Evolutionary conservation across 176 grass and related monocot species (phyloP).

Genomic region (Carex cristatella): DNA sequence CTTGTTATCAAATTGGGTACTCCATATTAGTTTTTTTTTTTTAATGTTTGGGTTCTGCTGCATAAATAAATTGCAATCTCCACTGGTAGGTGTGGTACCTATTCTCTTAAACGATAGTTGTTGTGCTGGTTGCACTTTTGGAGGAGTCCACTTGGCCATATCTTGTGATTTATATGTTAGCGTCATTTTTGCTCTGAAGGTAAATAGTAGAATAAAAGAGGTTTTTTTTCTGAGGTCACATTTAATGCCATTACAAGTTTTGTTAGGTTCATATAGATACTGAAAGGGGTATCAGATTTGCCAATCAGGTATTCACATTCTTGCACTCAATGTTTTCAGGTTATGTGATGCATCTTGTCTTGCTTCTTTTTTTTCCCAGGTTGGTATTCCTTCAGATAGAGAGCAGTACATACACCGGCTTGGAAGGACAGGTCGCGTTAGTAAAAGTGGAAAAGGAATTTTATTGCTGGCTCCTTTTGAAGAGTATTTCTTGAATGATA

Average conservation of each 20-base stretch:
- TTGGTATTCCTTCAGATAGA: constrained; percentile 80
- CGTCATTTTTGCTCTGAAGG: neutral
- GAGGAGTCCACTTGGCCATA: too few species aligned
- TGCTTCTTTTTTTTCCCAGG: constrained; percentile 38
- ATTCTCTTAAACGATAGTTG: neutral
- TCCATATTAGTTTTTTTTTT: neutral
- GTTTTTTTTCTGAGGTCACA: neutral
- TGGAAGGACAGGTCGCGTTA: constrained; percentile 78
- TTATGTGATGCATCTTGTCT: neutral
- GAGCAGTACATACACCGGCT: constrained; percentile 93
- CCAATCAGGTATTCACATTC: neutral
- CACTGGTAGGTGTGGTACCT: neutral
- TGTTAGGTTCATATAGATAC: neutral
- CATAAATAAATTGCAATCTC: neutral
- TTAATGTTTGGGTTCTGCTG: neutral
- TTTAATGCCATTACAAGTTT: neutral
- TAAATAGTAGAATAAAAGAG: neutral
- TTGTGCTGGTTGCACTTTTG: neutral
- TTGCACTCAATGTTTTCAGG: neutral
- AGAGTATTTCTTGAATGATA: constrained; percentile 84
- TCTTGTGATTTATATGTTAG: neutral
- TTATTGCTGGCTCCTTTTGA: constrained; percentile 81
- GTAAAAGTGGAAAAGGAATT: constrained; percentile 79
- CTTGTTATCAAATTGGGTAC: neutral
- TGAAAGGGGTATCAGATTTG: neutral